phyloP scores from a whole-genome alignment of 2,329 filamentous ascomycete species.

The Chrysosporium queenslandicum region DNA sequence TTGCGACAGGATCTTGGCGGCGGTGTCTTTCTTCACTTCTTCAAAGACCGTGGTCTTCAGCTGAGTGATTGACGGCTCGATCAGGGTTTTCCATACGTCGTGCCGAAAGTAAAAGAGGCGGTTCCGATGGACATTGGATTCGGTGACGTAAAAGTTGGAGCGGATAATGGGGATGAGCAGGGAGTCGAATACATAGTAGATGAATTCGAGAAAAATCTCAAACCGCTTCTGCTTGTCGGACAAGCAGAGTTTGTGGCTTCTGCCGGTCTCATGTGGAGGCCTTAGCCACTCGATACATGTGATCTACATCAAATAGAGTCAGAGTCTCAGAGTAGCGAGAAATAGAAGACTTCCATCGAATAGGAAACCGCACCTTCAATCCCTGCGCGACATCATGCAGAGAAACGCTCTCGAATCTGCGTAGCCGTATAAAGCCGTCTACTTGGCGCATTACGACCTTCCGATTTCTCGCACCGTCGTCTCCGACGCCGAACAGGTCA shows the following conservation, averaged over 20 bases:
- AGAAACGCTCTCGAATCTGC: constrained; percentile 70
- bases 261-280: constrained; percentile 37
- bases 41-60: constrained; percentile 69
- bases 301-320: constrained; percentile 43
- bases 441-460: constrained; percentile 53
- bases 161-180: constrained; percentile 77
- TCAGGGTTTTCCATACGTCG: constrained; percentile 72
- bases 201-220: constrained; percentile 71
- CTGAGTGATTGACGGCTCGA: constrained; percentile 58
- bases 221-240: constrained; percentile 65
- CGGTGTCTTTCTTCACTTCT: constrained; percentile 53
- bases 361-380: constrained; percentile 51
- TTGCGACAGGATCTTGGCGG: constrained; percentile 48
- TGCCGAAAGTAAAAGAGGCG: constrained; percentile 89
- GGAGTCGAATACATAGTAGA: constrained; percentile 92
- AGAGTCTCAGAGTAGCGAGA: neutral
- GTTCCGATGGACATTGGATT: constrained; percentile 70
- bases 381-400: constrained; percentile 68
- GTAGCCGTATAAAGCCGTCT: constrained; percentile 65
- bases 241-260: constrained; percentile 49
- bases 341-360: too few relatives aligned
- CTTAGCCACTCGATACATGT: constrained; percentile 62
- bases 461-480: constrained; percentile 51
- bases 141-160: constrained; percentile 87
- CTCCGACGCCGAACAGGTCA: constrained; percentile 59